Percentiles rank a stretch among this genome's conserved stretches.
Conservation (phyloP, 2,329 filamentous ascomycete species). For the Domatiomyces globalis region DNA sequence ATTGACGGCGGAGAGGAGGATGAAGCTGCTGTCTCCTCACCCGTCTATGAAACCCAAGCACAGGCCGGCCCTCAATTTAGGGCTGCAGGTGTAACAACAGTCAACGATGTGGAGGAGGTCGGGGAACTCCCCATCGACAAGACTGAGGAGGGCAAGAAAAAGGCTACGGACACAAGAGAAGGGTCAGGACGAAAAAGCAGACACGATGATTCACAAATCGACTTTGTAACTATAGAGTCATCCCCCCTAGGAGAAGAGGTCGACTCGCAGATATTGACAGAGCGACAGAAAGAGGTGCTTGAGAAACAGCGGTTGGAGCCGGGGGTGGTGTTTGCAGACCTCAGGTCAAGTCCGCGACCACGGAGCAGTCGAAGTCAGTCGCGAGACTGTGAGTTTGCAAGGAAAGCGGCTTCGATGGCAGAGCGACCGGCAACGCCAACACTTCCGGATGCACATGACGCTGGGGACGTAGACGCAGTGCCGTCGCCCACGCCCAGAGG, state of each 20-base stretch:
- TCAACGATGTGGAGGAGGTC: neutral
- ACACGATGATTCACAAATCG: slow-evolving; percentile 70
- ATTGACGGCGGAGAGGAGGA: slow-evolving; percentile 28
- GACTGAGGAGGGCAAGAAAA: neutral
- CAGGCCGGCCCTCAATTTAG: neutral
- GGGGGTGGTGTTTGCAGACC: slow-evolving; percentile 52
- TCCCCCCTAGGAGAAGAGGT: slow-evolving; percentile 36
- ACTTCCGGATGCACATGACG: slow-evolving; percentile 10
- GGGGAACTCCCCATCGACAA: neutral
- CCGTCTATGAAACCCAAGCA: neutral
- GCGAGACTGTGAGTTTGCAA: slow-evolving; percentile 10
- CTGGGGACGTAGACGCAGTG: slow-evolving; percentile 10
- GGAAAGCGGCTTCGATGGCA: slow-evolving; percentile 9
- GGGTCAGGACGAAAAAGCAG: slow-evolving; percentile 40
- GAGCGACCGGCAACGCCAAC: slow-evolving; percentile 14
- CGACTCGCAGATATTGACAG: slow-evolving; percentile 63
- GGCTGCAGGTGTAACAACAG: neutral
- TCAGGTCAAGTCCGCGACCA: slow-evolving; percentile 42
- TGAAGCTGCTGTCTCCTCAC: slow-evolving; percentile 4
- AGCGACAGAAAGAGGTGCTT: slow-evolving; percentile 63
- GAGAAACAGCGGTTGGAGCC: slow-evolving; percentile 54
- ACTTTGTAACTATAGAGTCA: slow-evolving; percentile 56
- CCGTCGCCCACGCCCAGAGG: slow-evolving; percentile 18
- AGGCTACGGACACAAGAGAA: neutral
- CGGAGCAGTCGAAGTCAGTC: slow-evolving; percentile 4